These are phyloP conservation scores for Populus alba DNA, from an alignment of 345 rosid species.

Conservation along the genomic window DNA sequence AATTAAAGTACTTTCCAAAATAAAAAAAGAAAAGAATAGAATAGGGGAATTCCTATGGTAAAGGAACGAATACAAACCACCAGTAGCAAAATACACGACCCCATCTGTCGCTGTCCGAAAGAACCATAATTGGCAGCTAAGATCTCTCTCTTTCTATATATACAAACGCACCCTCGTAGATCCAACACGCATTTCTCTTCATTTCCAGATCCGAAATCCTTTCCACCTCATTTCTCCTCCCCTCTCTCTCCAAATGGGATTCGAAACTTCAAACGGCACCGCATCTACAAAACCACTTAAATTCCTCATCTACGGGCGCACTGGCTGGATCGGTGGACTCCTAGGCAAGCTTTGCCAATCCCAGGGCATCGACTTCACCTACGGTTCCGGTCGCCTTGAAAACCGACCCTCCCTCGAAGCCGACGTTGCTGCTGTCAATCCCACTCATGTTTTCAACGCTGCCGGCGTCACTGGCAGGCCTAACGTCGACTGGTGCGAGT, in stretches of 20 bases:
- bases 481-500: conserved; percentile 94
- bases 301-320: conserved; percentile 86
- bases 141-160: not conserved
- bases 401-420: conserved; percentile 62
- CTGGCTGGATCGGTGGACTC: conserved; percentile 93
- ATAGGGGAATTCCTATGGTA: too few relatives aligned
- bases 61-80: too few relatives aligned
- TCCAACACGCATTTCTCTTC: not conserved
- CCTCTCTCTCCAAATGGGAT: conserved; percentile 39
- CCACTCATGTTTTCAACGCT: conserved; percentile 89
- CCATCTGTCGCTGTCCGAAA: not conserved
- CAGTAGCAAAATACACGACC: too few relatives aligned
- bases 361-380: conserved; percentile 56
- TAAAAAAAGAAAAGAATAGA: too few relatives aligned
- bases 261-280: conserved; percentile 48
- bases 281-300: conserved; percentile 37
- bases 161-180: not conserved
- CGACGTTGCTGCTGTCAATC: conserved; percentile 56
- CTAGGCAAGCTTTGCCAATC: conserved; percentile 70
- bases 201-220: conserved; percentile 6
- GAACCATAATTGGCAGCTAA: not conserved
- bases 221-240: not conserved
- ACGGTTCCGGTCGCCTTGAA: conserved; percentile 85
- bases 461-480: conserved; percentile 95
- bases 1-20: too few relatives aligned